Evolutionary conservation across 2,329 filamentous ascomycete species (phyloP).

Genomic region (Colletotrichum sp.): DNA sequence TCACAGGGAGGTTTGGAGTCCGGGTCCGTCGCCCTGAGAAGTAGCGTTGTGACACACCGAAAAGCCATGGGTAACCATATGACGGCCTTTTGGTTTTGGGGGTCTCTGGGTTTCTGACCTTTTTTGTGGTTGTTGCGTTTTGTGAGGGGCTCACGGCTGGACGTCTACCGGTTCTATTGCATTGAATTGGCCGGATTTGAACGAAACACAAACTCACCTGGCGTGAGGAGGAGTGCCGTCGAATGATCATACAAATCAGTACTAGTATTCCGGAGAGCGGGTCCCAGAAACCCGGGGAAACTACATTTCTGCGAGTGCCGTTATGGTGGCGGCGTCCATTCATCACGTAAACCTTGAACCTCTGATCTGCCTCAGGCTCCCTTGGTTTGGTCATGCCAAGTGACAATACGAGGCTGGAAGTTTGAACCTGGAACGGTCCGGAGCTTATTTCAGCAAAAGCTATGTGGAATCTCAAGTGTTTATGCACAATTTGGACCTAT

Average conservation of each 20-base stretch:
- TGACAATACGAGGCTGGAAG: neutral
- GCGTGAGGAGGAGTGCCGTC: neutral
- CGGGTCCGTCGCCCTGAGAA: neutral
- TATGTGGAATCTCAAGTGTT: neutral
- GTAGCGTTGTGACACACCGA: neutral
- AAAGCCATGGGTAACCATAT: neutral
- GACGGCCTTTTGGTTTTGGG: neutral
- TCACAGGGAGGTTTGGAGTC: neutral
- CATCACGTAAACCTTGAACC: too few species aligned
- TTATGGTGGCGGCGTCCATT: too few species aligned
- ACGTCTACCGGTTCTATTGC: neutral
- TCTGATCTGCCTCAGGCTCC: too few species aligned
- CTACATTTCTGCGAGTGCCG: too few species aligned
- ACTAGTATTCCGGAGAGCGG: too few species aligned
- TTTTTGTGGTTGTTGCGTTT: neutral
- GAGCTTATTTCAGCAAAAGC: neutral
- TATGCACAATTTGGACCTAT: neutral
- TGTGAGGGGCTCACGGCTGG: accelerated
- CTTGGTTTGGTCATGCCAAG: too few species aligned
- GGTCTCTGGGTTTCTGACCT: neutral
- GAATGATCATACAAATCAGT: too few species aligned
- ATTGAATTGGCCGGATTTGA: neutral
- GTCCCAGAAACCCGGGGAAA: too few species aligned
- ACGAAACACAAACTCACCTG: neutral
- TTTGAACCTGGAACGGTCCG: neutral